Evolutionary conservation across 2,329 filamentous ascomycete genomes (phyloP), one percentile per base, ranked within the genome.

Genomic region (Trichoderma koningii): DNA sequence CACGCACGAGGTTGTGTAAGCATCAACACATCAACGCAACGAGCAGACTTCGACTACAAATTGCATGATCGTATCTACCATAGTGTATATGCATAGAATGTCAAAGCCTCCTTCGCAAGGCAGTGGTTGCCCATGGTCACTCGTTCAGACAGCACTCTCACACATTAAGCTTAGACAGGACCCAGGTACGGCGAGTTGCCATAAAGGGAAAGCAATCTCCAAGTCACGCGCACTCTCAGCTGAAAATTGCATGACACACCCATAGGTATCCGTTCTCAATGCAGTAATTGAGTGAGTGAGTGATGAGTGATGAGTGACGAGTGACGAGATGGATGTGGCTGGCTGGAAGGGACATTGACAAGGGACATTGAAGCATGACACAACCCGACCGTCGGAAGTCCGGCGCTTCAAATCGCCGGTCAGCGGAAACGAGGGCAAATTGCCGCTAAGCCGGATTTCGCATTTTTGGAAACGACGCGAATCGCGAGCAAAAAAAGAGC

Each of bases 381-480:
- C 21, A 23, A 23, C 21, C 21, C 21, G 21, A 23, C 21, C 21
- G 21, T 23, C 56, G 56, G 56, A 60, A 15, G 50, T 30, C 60
- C 50, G 60, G 50, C 23, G 60, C 48, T 55, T 34, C 26, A 55
- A 38, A 47, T 53, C 50, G 60, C 60, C 60, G 30, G 30, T 34
- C 30, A 34, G 30, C 30, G 30, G 30, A 34, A 34, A 34, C 30
- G 60, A 30, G 41, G 42, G 34, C 47, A 48, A 61, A 23, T 9
- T 30, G 23, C 34, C 60, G 28, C 60, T 63, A 63, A 34, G 28
- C 60, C 28, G 3, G 23, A 45, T 38, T 38, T 9, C 48, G 57
- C 26, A 63, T 63, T 41, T 53, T 53, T 28, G 10, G 48, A 30
- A 38, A 14, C 26, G 19, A 55, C 60, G 60, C 60, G 60, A 63